A percentile compares a stretch with the other conserved stretches of the same genome.
Conservation (phyloP, 805 yeast genomes). For the Tetrapisispora phaffii region DNA sequence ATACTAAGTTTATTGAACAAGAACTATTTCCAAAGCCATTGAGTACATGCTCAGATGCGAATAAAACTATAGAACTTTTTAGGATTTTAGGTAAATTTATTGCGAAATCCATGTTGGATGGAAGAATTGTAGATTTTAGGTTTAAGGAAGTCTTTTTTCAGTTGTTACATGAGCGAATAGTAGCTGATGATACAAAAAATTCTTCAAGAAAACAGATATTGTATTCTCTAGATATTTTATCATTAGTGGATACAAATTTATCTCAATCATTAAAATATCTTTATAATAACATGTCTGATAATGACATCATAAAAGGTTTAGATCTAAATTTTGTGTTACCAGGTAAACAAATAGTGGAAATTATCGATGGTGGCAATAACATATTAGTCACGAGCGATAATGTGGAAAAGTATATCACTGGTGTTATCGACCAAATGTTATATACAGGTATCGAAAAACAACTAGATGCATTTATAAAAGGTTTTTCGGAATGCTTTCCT, state of each 20-base stretch:
- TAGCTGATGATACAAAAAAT: conserved; percentile 4
- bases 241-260: conserved; percentile 46
- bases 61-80: conserved; percentile 44
- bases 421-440: conserved; percentile 49
- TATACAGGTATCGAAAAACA: conserved; percentile 58
- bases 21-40: conserved; percentile 75
- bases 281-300: conserved; percentile 32
- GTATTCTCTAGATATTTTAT: conserved; percentile 31
- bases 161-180: conserved; percentile 32
- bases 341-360: conserved; percentile 49
- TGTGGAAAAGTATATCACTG: conserved; percentile 45
- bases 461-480: conserved; percentile 58
- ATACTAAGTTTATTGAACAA: conserved; percentile 32
- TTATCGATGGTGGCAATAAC: conserved; percentile 48
- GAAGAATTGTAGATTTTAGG: conserved; percentile 75
- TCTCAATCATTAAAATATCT: conserved; percentile 50
- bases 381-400: conserved; percentile 42
- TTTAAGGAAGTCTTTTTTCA: conserved; percentile 66
- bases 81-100: conserved; percentile 68
- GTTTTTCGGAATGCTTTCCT: conserved; percentile 79
- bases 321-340: conserved; percentile 65
- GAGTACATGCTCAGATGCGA: conserved; percentile 29
- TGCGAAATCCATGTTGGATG: conserved; percentile 79
- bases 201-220: conserved; percentile 5
- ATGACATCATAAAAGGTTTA: conserved; percentile 34